Percentiles rank a stretch among this genome's conserved stretches.
Evolutionary conservation across 2,329 filamentous ascomycete genomes (phyloP).

Genomic region (Rugonectria rugulosa): DNA sequence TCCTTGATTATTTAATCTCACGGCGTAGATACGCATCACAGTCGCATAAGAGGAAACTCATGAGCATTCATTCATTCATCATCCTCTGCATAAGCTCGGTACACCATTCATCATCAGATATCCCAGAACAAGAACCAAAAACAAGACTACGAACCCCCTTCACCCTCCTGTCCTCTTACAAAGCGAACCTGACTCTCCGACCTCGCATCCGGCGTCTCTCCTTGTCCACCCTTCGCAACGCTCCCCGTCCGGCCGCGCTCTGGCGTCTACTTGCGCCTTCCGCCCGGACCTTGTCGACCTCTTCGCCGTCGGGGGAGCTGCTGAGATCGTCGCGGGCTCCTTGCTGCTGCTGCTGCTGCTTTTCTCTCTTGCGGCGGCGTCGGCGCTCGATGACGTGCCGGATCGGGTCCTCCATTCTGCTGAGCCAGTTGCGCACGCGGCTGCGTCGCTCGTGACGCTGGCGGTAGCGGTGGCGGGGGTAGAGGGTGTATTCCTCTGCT

Average conservation of each 20-base stretch:
- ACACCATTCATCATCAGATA: too few relatives aligned
- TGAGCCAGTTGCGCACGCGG: background rate
- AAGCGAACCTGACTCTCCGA: constrained; percentile 10
- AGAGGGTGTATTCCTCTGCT: background rate
- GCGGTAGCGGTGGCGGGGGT: background rate
- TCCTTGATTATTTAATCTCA: too few relatives aligned
- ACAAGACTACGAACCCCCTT: background rate
- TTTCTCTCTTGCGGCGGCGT: background rate
- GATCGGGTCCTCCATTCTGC: background rate
- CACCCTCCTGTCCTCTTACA: background rate
- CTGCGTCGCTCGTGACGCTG: background rate
- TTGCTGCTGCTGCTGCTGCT: background rate
- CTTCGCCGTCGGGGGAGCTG: background rate
- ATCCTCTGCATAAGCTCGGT: too few relatives aligned
- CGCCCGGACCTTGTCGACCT: background rate
- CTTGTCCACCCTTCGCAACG: background rate
- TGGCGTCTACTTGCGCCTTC: background rate
- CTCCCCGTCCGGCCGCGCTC: background rate
- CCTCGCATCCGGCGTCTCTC: background rate
- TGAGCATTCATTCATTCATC: too few relatives aligned
- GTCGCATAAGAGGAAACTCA: too few relatives aligned
- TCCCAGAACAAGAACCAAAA: too few relatives aligned
- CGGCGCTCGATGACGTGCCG: background rate
- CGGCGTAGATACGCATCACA: too few relatives aligned
- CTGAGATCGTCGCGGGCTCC: too few relatives aligned